These are phyloP conservation scores for Cladosporium austrohemisphaericum DNA, from an alignment of 2,329 filamentous ascomycete species.

Conservation along the genomic window DNA sequence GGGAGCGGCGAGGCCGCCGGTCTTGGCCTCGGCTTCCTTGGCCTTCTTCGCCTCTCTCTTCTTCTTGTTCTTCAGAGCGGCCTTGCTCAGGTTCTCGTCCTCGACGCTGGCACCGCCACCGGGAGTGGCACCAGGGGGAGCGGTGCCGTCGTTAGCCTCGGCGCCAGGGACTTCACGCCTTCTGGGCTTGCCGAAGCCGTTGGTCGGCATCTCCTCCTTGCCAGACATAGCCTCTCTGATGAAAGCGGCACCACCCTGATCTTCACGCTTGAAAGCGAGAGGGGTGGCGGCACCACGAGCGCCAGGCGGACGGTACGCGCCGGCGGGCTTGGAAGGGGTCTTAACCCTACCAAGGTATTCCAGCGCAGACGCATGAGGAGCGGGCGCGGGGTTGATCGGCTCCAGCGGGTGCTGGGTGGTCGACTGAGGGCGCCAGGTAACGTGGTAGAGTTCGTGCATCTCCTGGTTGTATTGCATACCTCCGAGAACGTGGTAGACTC, in stretches of 20 bases:
- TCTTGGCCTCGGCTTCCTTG: slow-evolving; percentile 70
- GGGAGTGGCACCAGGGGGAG: slow-evolving; percentile 61
- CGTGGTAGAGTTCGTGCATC: slow-evolving; percentile 89
- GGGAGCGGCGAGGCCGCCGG: slow-evolving; percentile 42
- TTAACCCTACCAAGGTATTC: slow-evolving; percentile 82
- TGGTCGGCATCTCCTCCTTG: slow-evolving; percentile 43
- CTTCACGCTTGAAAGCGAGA: slow-evolving; percentile 93
- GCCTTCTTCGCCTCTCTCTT: slow-evolving; percentile 91
- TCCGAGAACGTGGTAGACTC: slow-evolving; percentile 89
- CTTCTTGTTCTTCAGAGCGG: slow-evolving; percentile 95
- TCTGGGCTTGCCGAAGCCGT: slow-evolving; percentile 73
- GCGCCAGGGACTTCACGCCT: slow-evolving; percentile 84
- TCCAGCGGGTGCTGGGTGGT: slow-evolving; percentile 57
- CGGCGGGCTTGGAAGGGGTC: slow-evolving; percentile 94
- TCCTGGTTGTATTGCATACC: slow-evolving; percentile 92
- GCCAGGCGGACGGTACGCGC: slow-evolving; percentile 91
- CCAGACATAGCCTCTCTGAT: slow-evolving; percentile 69
- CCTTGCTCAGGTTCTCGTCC: slow-evolving; percentile 75
- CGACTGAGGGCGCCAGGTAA: slow-evolving; percentile 74
- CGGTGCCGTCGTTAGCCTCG: slow-evolving; percentile 58
- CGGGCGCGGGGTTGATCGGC: slow-evolving; percentile 68
- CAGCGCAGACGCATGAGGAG: slow-evolving; percentile 76
- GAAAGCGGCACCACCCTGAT: slow-evolving; percentile 89
- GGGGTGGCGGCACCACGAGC: slow-evolving; percentile 86
- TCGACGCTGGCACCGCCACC: slow-evolving; percentile 64